A percentile compares a stretch with the other conserved stretches of the same genome.
These are phyloP conservation scores for Phytopythium cucurbitacearum DNA, from an alignment of 352 stramenopile species.

Conservation along the genomic window DNA sequence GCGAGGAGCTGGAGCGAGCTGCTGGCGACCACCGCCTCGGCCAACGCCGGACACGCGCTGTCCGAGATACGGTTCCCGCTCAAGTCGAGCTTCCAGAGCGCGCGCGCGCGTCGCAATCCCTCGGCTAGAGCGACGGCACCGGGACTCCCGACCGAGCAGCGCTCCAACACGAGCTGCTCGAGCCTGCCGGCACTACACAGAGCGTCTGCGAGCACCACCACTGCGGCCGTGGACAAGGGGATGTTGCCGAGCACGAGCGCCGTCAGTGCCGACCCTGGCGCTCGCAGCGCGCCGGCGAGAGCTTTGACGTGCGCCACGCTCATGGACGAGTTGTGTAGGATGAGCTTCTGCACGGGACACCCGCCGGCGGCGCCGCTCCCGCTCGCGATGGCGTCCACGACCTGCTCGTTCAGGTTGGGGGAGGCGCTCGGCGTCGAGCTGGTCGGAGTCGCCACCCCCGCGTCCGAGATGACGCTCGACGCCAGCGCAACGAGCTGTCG, in stretches of 20 bases:
- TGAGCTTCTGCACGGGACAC: constrained; percentile 52
- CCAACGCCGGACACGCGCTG: constrained; percentile 32
- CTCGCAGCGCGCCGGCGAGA: constrained; percentile 29
- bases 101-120: constrained; percentile 34
- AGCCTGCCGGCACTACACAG: constrained; percentile 46
- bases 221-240: constrained; percentile 20
- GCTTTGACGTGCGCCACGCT: constrained; percentile 21
- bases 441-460: constrained; percentile 10
- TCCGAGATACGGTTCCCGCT: constrained; percentile 65
- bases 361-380: constrained; percentile 8
- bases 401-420: constrained; percentile 37
- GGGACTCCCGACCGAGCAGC: constrained; percentile 46
- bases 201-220: constrained; percentile 40
- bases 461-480: constrained; percentile 57
- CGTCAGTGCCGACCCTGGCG: constrained; percentile 19
- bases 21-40: constrained; percentile 28
- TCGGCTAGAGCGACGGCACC: constrained; percentile 46
- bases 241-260: constrained; percentile 68
- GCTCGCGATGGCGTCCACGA: constrained; percentile 42
- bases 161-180: constrained; percentile 69
- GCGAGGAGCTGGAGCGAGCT: constrained; percentile 35
- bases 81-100: constrained; percentile 72
- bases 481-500: constrained; percentile 53
- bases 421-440: neutral
- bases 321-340: constrained; percentile 63